Conservation (phyloP, 2,329 filamentous ascomycete species). For the Neopestalotiopsis clavispora region DNA sequence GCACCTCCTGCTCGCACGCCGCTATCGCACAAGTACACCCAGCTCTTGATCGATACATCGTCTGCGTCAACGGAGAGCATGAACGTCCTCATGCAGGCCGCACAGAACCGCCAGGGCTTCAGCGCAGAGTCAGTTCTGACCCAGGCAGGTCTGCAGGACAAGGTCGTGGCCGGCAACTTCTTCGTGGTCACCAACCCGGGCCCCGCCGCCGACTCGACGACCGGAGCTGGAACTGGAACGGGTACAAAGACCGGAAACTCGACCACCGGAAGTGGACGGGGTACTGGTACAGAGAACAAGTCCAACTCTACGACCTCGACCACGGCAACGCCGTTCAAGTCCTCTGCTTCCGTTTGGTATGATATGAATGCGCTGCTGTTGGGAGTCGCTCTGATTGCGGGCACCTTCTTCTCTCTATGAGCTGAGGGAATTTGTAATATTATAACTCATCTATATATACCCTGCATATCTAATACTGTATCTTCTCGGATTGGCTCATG, state of each 20-base stretch:
- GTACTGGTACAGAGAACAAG: neutral
- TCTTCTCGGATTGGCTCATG: too few species aligned
- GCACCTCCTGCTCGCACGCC: constrained; percentile 34
- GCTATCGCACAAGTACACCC: constrained; percentile 36
- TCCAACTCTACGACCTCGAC: neutral
- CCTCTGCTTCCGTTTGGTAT: neutral
- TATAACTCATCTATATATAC: neutral
- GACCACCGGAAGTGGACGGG: neutral
- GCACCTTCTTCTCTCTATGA: neutral
- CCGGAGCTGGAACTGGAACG: neutral
- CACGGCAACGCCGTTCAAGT: constrained; percentile 6
- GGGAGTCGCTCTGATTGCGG: neutral
- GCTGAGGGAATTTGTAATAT: neutral
- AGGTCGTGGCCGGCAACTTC: constrained; percentile 39
- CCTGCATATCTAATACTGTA: too few species aligned
- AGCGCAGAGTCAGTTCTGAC: constrained; percentile 29
- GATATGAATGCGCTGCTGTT: neutral
- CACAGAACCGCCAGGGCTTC: constrained; percentile 31
- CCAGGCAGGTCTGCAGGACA: constrained; percentile 33
- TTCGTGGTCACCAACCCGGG: constrained; percentile 39
- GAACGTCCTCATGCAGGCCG: constrained; percentile 30
- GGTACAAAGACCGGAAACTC: neutral
- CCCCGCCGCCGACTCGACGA: constrained; percentile 19
- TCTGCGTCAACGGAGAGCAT: constrained; percentile 28
- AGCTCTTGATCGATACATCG: constrained; percentile 37